A percentile compares a stretch with the other conserved stretches of the same genome.
Conservation (phyloP, 2,329 filamentous ascomycete genomes). For the Colletotrichum coccodes region DNA sequence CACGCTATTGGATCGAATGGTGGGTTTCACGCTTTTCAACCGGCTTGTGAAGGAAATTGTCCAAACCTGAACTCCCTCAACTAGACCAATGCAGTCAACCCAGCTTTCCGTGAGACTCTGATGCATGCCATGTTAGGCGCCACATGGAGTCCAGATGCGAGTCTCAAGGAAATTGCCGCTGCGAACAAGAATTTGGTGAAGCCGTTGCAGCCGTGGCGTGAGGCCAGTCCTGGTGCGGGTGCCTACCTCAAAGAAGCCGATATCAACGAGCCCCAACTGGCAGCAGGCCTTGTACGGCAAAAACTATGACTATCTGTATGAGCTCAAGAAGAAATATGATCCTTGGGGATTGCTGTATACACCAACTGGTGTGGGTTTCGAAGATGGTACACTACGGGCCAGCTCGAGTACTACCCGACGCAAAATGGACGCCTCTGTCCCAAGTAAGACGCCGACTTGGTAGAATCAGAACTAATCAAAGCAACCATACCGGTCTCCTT, state of each 20-base stretch:
- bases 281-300: conserved; percentile 48
- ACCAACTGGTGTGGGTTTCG: conserved; percentile 48
- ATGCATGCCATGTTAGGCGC: conserved; percentile 44
- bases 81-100: conserved; percentile 47
- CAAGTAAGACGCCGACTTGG: neutral
- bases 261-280: conserved; percentile 47
- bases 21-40: too few species aligned
- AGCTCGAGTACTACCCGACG: neutral
- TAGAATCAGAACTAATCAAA: too few species aligned
- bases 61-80: too few species aligned
- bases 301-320: conserved; percentile 45
- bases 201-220: conserved; percentile 35
- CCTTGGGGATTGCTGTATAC: conserved; percentile 48
- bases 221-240: conserved; percentile 38
- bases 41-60: too few species aligned
- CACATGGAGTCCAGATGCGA: conserved; percentile 38
- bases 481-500: too few species aligned
- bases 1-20: too few species aligned
- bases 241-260: conserved; percentile 46
- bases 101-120: conserved; percentile 51
- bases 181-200: conserved; percentile 41
- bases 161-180: conserved; percentile 37
- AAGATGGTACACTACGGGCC: conserved; percentile 44
- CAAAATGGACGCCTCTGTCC: neutral
- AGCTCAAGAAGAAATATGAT: conserved; percentile 47